phyloP scores from a whole-genome alignment of 148 eudicot genomes.

The Silene latifolia region DNA sequence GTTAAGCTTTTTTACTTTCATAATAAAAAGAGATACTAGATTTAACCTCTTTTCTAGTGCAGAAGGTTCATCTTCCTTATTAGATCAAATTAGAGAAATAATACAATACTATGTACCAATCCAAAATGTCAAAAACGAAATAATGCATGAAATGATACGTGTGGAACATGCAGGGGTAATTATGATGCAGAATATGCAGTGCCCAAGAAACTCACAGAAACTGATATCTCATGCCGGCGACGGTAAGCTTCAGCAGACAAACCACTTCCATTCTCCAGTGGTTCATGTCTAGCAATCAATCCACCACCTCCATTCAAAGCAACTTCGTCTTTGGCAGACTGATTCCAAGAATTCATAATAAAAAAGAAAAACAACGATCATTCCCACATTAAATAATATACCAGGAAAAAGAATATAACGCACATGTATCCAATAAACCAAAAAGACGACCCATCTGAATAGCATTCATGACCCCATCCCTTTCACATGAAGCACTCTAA shows the following conservation, averaged over 20 bases:
- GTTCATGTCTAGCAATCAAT: slow-evolving; percentile 27
- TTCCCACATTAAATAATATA: not conserved
- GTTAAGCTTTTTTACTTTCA: not conserved
- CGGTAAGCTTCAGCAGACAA: slow-evolving; percentile 76
- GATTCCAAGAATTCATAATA: slow-evolving; percentile 13
- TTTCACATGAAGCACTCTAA: not conserved
- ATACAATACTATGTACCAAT: not conserved
- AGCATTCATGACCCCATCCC: not conserved
- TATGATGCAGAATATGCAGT: not conserved
- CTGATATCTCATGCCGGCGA: slow-evolving; percentile 74
- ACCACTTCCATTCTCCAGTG: slow-evolving; percentile 38
- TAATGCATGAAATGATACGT: not conserved
- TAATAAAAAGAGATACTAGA: not conserved
- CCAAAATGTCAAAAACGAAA: not conserved
- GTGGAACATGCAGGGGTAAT: not conserved
- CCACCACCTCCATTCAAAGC: slow-evolving; percentile 35
- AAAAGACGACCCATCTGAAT: not conserved
- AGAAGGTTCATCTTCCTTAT: not conserved
- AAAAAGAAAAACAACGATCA: not conserved
- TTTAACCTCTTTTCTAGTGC: not conserved
- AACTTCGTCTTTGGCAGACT: slow-evolving; percentile 40
- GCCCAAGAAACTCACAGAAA: slow-evolving; percentile 50
- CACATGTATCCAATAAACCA: no score
- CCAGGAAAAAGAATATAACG: not conserved
- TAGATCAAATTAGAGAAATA: not conserved